Conservation (phyloP, 257 asterid species). For the Thymus quinquecostatus region DNA sequence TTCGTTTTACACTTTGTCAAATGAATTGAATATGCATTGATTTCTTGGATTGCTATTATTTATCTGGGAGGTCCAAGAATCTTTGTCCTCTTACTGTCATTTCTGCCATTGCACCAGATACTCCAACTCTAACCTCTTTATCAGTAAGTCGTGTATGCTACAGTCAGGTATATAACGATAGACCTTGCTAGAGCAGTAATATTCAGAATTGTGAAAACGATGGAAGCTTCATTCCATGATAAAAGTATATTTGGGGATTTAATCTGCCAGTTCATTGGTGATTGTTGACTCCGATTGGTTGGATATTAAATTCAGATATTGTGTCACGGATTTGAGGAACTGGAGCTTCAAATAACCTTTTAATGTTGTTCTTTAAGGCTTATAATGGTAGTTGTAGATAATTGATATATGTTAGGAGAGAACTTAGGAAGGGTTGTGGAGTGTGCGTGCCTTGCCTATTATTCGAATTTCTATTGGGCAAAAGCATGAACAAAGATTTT, state of each 20-base stretch:
- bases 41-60: no score
- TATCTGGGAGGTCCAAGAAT: neutral
- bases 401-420: slow-evolving; percentile 8
- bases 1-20: neutral
- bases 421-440: neutral
- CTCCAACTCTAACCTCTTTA: neutral
- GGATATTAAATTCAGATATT: neutral
- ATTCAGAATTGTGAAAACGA: neutral
- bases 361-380: neutral
- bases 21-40: neutral
- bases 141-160: neutral
- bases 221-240: no score
- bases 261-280: neutral
- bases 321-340: neutral
- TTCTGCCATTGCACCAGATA: slow-evolving; percentile 7
- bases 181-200: neutral
- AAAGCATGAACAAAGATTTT: neutral
- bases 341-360: neutral
- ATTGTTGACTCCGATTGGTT: neutral
- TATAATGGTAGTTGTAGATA: neutral
- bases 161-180: neutral
- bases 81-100: neutral
- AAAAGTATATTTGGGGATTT: no score
- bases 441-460: neutral
- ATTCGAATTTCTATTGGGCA: neutral